Conservation (phyloP, 164 flowering plant genomes). For the Cinnamomum chago region DNA sequence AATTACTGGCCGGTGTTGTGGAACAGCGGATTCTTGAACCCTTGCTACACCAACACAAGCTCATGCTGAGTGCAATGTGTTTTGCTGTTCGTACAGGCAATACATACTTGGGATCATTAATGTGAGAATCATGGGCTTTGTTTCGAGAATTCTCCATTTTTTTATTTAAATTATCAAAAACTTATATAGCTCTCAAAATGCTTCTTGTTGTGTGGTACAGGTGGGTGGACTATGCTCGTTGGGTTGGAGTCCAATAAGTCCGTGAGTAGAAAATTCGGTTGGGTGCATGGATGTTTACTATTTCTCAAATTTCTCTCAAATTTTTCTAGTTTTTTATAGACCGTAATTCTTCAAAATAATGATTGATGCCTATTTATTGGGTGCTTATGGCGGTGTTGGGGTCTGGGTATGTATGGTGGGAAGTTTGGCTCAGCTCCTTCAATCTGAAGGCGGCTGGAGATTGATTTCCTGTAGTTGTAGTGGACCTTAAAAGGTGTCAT, state of each 20-base stretch:
- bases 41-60: slow-evolving; percentile 69
- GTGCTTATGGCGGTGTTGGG: no score
- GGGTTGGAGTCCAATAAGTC: slow-evolving; percentile 67
- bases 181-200: not conserved
- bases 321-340: no score
- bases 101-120: slow-evolving; percentile 85
- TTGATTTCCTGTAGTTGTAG: no score
- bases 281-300: not conserved
- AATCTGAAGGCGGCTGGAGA: no score
- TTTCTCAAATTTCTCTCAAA: no score
- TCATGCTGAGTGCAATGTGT: slow-evolving; percentile 73
- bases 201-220: slow-evolving; percentile 31
- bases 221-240: slow-evolving; percentile 95
- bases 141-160: not conserved
- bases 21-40: slow-evolving; percentile 90
- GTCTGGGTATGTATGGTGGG: no score
- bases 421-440: no score
- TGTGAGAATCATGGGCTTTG: slow-evolving; percentile 42
- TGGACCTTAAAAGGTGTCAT: no score
- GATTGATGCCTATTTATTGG: no score
- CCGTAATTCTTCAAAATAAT: no score
- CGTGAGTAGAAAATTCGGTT: slow-evolving; percentile 23
- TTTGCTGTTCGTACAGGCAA: slow-evolving; percentile 92
- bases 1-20: slow-evolving; percentile 82
- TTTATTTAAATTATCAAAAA: not conserved